Evolutionary conservation across 164 flowering plant species (phyloP), one percentile per base, ranked within the genome.

Genomic region (Liquidambar formosana): DNA sequence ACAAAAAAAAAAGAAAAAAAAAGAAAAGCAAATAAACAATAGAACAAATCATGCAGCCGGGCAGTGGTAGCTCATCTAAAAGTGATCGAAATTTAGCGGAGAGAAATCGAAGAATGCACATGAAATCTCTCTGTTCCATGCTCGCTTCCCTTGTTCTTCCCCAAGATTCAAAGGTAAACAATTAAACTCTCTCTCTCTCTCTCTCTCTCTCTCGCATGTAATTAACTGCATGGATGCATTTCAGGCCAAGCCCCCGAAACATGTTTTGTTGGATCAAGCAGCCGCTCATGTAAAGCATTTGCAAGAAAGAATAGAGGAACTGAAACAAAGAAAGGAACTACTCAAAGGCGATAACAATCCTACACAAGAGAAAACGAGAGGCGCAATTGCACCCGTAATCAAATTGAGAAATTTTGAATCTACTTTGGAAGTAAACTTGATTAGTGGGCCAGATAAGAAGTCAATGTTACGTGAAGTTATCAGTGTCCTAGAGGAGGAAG

Each of bases 401-500:
- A 41, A n/a, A n/a, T n/a, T n/a, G n/a, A n/a, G n/a, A n/a, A n/a
- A n/a, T n/a, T n/a, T 16, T 3, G 59, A 18, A n/a, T 38, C 61
- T 43, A 23, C n/a, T 54, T 10, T 66, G 2, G 61, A 66, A 25
- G 61, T 56, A 5, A 47, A 19, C 33, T 12, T 66, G n/a, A 54
- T 60, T 8, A 59, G 47, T 28, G 64, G 67, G 44, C 5, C 25
- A 15, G 13, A 27, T 10, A 59, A 57, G 14, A 61, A 51, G 10
- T 58, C 60, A 60, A 65, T 65, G 65, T 28, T 72, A 14, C 33
- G 18, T 59, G 16, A 66, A 33, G 52, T 52, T 15, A 72, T 72
- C 22, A 38, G 49, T 9, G 27, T 66, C 27, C 75, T 72, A 8
- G 65, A 57, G n/a, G 66, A 72, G 59, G 75, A 59, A 65, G 70